These are phyloP conservation scores for Pezicula rhizophila DNA, from an alignment of 2,329 filamentous ascomycete genomes.

Conservation along the genomic window DNA sequence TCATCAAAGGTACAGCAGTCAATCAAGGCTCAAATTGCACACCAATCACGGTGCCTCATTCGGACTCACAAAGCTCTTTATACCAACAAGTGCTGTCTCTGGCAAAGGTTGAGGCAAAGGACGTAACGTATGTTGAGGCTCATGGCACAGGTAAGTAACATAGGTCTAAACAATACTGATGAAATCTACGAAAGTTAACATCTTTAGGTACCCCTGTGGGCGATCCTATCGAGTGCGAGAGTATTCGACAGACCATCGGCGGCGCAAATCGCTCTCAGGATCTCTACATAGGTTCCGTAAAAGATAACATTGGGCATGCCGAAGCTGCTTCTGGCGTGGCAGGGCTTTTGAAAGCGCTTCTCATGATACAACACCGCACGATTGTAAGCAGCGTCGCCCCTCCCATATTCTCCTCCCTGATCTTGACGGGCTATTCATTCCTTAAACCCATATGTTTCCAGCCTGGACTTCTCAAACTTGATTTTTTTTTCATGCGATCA, in stretches of 20 bases:
- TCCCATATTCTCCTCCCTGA: no score
- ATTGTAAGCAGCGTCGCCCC: constrained; percentile 6
- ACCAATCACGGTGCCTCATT: constrained; percentile 9
- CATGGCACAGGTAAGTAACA: constrained; percentile 25
- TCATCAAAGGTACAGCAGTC: constrained; percentile 53
- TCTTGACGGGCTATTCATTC: no score
- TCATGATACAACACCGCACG: constrained; percentile 25
- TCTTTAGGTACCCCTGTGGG: constrained; percentile 23
- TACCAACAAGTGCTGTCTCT: constrained; percentile 13
- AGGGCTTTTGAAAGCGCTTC: constrained; percentile 36
- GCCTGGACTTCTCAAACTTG: no score
- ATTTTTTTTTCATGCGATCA: no score
- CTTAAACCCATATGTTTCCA: no score
- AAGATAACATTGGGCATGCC: constrained; percentile 38
- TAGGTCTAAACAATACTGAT: no score
- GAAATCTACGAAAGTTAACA: no score
- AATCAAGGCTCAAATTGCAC: constrained; percentile 37
- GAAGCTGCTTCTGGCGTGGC: constrained; percentile 39
- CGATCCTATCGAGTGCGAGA: constrained; percentile 18
- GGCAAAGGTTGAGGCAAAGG: constrained; percentile 32
- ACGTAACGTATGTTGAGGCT: constrained; percentile 21
- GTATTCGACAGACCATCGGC: constrained; percentile 7
- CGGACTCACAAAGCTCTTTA: constrained; percentile 22
- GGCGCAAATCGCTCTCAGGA: not conserved
- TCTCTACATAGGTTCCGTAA: constrained; percentile 19